Base-by-base conservation (phyloP, 495 filamentous ascomycete genomes). In the Podospora tetraspora region DNA sequence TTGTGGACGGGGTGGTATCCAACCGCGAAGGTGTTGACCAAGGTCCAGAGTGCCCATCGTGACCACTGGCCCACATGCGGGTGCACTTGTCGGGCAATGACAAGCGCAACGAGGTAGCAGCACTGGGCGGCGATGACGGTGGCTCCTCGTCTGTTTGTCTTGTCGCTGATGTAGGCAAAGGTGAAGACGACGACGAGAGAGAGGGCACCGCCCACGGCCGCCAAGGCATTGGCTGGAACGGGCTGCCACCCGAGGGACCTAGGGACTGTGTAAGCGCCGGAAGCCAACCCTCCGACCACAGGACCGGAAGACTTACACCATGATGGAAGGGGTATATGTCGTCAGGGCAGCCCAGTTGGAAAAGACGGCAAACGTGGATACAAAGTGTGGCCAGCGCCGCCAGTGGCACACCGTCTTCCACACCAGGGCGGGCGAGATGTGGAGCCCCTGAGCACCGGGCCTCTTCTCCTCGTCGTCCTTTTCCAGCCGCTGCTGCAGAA, bases 1-100 rank as follows among this genome's bases (percentile, higher is more conserved):
- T 84, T 78, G 65, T 85, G 84, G 3, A 83, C 80, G 32, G 79
- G 77, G 69, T 86, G 82, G 24, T 82, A 77, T 6, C 75, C 73
- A 11, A 77, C 73, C 19, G 81, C 81, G 5, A 81, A 76, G 1
- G 78, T 76, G 61, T 84, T 81, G 3, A 82, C 78, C 0, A 77
- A 80, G 56, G 75, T 77, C 75, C 83, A 85, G 27, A 78, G 71
- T 10, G 80, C 79, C 82, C 82, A 75, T 10, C 69, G 68, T 19
- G 69, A 67, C 75, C 75, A 77, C 29, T 63, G 71, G 1, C 71
- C 73, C 0, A 71, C 71, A 25, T 70, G 63, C 43, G 68, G 71
- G 21, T 75, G 77, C 66, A 30, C 76, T 73, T 25, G 79, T 69
- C 68, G 77, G 75, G 24, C 72, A 69, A 70, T 79, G 79, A 77